Evolutionary conservation across 2,329 filamentous ascomycete genomes (phyloP), one percentile per base, ranked within the genome.

Genomic region (Exophiala sp.): DNA sequence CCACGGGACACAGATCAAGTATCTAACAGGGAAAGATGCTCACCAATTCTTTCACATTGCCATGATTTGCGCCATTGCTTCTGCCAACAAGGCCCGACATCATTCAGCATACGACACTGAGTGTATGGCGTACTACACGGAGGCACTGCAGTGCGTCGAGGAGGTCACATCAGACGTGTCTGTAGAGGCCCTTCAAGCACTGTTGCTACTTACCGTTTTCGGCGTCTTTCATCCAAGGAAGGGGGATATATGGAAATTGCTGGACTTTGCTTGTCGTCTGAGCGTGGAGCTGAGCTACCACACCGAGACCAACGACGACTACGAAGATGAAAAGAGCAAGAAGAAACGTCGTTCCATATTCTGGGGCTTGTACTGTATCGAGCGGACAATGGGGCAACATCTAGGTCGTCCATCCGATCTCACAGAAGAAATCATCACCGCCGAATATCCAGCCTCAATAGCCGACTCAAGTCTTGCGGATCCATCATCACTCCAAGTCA

Each of bases 291-390:
- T 69, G 11, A 66, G 66, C 47, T 69, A 68, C 48, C 68, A 69
- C 50, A 66, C 65, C 12, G 68, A 70, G 36, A 52, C 58, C n/a
- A 62, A 63, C 33, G 60, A 57, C n/a, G 60, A 63, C 18, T 58
- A 59, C 42, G 63, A 66, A 50, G 58, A 60, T 16, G 59, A 65
- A 32, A 60, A 58, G 33, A 56, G 55, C 41, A 57, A 50, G 20
- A 61, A 58, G 47, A 50, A 57, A n/a, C 57, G 65, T 12, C 53
- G 65, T 16, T 62, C 66, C 45, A 61, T 66, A 1, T 71, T 71
- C 41, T 71, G 68, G 69, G 68, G 68, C 8, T 60, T 71, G 1
- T 71, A 71, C 48, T 65, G 68, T 40, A 65, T 71, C 36, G 69
- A 71, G 55, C 62, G 68, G 24, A 70, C 68, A 16, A 64, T 69